phyloP scores from a whole-genome alignment of 345 rosid species.

The Gynandropsis gynandra region DNA sequence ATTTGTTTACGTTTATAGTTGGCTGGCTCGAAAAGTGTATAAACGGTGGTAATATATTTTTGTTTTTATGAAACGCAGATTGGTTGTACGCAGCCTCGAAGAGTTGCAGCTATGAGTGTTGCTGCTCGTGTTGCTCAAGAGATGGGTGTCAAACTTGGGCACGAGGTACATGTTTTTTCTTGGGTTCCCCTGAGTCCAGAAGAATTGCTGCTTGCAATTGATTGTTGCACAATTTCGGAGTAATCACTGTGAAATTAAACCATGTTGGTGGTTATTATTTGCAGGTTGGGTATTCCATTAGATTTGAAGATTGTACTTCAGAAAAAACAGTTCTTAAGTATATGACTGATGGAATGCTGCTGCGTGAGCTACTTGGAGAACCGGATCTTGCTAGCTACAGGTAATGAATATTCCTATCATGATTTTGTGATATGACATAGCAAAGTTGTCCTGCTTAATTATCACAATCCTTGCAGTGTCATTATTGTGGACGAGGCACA shows the following conservation, averaged over 20 bases:
- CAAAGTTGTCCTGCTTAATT: constrained; percentile 17
- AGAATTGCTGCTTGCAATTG: constrained; percentile 12
- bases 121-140: constrained; percentile 98
- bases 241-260: constrained; percentile 5
- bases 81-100: constrained; percentile 96
- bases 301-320: constrained; percentile 97
- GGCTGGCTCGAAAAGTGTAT: constrained; percentile 10
- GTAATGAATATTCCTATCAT: constrained; percentile 27
- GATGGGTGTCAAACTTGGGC: constrained; percentile 98
- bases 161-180: constrained; percentile 48
- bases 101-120: constrained; percentile 99
- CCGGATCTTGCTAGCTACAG: constrained; percentile 90
- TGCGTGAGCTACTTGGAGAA: constrained; percentile 91
- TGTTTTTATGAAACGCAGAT: constrained; percentile 34
- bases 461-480: constrained; percentile 46
- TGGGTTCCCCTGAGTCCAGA: background rate
- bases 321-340: constrained; percentile 88
- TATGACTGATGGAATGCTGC: constrained; percentile 96
- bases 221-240: background rate
- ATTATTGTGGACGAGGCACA: constrained; percentile 98
- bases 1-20: constrained; percentile 16
- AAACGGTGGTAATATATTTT: constrained; percentile 3
- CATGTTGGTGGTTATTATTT: constrained; percentile 18
- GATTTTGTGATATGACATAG: background rate
- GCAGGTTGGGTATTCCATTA: constrained; percentile 93